Evolutionary conservation across 768 basidiomycete genomes (phyloP), one percentile per base, ranked within the genome.

Genomic region (Amanita thiersii): DNA sequence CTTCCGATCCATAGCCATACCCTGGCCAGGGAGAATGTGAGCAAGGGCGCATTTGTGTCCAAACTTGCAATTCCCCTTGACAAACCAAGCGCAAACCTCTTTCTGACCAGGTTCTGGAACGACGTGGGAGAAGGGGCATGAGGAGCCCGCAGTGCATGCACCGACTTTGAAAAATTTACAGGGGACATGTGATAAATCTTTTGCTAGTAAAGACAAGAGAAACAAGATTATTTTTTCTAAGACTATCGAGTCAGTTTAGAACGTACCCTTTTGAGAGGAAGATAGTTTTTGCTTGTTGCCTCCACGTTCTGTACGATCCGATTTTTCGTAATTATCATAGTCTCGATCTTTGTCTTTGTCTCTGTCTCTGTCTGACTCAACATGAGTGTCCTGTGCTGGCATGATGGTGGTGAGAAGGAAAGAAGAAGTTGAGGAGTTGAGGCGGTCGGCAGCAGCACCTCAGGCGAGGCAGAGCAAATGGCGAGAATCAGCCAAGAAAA

Each of bases 161-260:
- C 92, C 90, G 49, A 88, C 85, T 56, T 86, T 88, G 78, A 81
- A 96, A 75, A 97, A 97, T 66, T 94, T 88, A 69, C 94, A 98
- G 1, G 93, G 93, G 10, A 98, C 94, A 70, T 96, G 92, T 2
- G 87, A 88, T 42, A 97, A 74, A 58, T 91, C 88, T 60, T 90
- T 89, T 37, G 81, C 83, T 83, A 57, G 25, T 2, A 5, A 26
- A 20, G 37, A 40, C 29, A 39, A 33, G 29, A 23, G 20, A 40
- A 40, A 25, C n/a, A 37, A 46, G 10, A 37, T 36, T 37, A 25
- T n/a, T n/a, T n/a, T n/a, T n/a, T n/a, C n/a, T n/a, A n/a, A n/a
- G n/a, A n/a, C n/a, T n/a, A n/a, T n/a, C n/a, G 30, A 21, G 25
- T n/a, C 10, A 35, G 33, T 30, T 19, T 17, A 25, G 4, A 19